Percentiles rank a stretch among this genome's conserved stretches.
Conservation (phyloP, 116 monocot species). For the Trichopus zeylanicus region DNA sequence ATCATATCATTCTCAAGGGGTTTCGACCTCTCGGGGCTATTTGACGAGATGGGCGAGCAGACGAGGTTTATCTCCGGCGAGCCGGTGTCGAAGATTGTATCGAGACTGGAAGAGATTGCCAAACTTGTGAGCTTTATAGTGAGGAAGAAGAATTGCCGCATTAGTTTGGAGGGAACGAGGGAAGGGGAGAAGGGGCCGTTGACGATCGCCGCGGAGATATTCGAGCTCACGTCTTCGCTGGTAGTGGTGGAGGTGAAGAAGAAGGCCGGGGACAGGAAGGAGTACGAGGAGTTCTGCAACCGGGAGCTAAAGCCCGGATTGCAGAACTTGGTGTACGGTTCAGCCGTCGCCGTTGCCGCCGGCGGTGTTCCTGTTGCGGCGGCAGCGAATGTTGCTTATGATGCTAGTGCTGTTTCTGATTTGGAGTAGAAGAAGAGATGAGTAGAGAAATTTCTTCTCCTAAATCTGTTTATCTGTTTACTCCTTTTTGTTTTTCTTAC, state of each 20-base stretch:
- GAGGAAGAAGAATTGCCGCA: conserved; percentile 10
- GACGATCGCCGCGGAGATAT: conserved; percentile 10
- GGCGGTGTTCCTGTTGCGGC: neutral
- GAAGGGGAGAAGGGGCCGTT: conserved; percentile 11
- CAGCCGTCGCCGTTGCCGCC: neutral
- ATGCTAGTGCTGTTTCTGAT: conserved; percentile 8
- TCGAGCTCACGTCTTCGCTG: conserved; percentile 7
- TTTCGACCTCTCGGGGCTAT: conserved; percentile 1
- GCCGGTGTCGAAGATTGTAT: conserved; percentile 2
- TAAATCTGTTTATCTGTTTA: neutral
- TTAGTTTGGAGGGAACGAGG: conserved; percentile 12
- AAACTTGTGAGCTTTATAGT: conserved; percentile 3
- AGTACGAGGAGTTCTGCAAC: conserved; percentile 10
- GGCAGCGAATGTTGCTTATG: conserved; percentile 2
- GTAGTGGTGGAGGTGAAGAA: conserved; percentile 24
- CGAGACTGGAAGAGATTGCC: conserved; percentile 5
- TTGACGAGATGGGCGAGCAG: conserved; percentile 6
- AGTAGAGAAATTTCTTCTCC: neutral
- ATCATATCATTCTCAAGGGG: conserved; percentile 14
- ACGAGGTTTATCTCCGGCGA: conserved; percentile 1
- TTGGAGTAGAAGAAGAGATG: conserved; percentile 12
- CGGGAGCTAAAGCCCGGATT: conserved; percentile 19
- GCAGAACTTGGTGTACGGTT: conserved; percentile 15
- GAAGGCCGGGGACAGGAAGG: conserved; percentile 32
- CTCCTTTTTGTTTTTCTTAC: too few relatives aligned